phyloP scores from a whole-genome alignment of 257 asterid species.

The Primulina eburnea region DNA sequence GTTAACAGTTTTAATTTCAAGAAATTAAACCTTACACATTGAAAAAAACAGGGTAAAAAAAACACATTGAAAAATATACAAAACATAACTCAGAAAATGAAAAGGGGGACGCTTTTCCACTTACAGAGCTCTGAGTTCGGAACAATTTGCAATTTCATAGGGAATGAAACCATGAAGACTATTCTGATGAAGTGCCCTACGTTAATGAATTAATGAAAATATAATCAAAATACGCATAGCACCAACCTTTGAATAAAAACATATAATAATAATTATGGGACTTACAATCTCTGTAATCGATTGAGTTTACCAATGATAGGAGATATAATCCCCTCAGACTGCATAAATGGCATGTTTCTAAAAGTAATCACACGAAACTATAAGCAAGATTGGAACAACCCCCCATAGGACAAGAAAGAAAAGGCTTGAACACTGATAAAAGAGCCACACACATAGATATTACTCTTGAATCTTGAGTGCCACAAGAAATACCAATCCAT shows the following conservation, averaged over 20 bases:
- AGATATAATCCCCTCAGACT: constrained; percentile 80
- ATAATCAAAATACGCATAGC: constrained; percentile 11
- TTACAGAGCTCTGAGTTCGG: constrained; percentile 90
- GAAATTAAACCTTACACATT: not conserved
- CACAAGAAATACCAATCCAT: constrained; percentile 92
- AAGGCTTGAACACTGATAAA: not conserved
- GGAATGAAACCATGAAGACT: constrained; percentile 84
- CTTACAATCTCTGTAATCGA: constrained; percentile 85
- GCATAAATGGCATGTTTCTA: constrained; percentile 86
- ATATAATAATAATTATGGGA: constrained; percentile 1
- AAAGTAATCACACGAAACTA: constrained; percentile 19
- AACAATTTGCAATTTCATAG: constrained; percentile 62
- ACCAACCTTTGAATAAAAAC: not conserved
- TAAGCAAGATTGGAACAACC: constrained; percentile 6
- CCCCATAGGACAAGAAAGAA: not conserved
- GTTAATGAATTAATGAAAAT: constrained; percentile 11
- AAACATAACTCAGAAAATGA: not conserved
- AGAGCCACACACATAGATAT: constrained; percentile 60
- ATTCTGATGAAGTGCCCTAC: constrained; percentile 93
- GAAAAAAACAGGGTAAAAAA: not conserved
- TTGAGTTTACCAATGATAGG: constrained; percentile 75
- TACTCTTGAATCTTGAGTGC: constrained; percentile 71
- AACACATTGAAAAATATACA: not conserved
- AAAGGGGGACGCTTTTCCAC: constrained; percentile 25
- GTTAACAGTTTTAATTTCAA: not conserved